Evolutionary conservation across 768 basidiomycete species (phyloP), one percentile per base, ranked within the genome.

Genomic region (Lactarius trivialis): DNA sequence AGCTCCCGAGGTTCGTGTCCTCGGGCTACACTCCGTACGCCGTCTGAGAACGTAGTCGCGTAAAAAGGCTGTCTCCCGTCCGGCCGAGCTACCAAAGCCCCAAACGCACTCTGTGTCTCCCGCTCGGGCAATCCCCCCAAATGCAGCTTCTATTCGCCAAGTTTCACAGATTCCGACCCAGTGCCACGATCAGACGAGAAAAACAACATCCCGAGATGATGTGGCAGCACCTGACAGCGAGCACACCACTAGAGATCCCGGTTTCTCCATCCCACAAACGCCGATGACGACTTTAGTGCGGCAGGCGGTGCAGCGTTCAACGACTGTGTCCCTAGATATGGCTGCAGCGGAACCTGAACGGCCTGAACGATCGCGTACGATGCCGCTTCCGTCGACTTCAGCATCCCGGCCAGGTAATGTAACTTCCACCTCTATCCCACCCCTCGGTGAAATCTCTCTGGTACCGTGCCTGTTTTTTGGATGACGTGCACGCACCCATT

Each of bases 1-100:
- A 53, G 50, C 34, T n/a, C 37, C 58, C 41, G 58, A 63, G 62
- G 63, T 60, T 17, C 6, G 63, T 57, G 12, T n/a, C 33, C 21
- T 51, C 7, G 26, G 50, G n/a, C 26, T 28, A 36, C 43, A 54
- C 7, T 45, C 15, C 28, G 24, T 28, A 30, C 30, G 24, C 15
- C 34, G 43, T 53, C 6, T 45, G 28, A 33, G n/a, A n/a, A 30
- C 15, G 19, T 21, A 24, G 56, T 24, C 21, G 30, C 30, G 15
- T 12, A 7, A 34, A 32, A 58, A 63, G 52, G 45, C 21, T 37
- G 15, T 32, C 28, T 19, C 36, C 49, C 43, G 9, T 26, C 34
- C 34, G n/a, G 43, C 43, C 28, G 55, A 51, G 37, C 8, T 52
- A 26, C 30, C 28, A 6, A 37, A 11, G 1, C 55, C 32, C 52